Percentiles rank a stretch among this genome's conserved stretches.
Evolutionary conservation across 192 early-diverging fungal species (phyloP).

Genomic region (Geranomyces michiganensis): DNA sequence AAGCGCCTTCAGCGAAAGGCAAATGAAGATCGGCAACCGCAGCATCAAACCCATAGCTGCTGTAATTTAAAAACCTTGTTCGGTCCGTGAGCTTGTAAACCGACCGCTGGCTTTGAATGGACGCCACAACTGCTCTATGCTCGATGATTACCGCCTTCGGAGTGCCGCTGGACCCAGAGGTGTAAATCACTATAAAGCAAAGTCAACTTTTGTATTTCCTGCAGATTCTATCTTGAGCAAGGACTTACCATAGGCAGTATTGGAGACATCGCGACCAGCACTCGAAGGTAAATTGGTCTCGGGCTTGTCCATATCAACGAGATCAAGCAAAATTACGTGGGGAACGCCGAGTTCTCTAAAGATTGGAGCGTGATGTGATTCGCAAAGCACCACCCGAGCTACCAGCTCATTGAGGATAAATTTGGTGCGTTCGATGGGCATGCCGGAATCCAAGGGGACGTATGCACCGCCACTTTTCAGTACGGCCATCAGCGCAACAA

Average conservation of each 20-base stretch:
- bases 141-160: too few relatives aligned
- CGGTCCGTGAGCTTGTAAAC: not conserved
- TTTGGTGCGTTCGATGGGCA: slow-evolving; percentile 36
- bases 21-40: slow-evolving; percentile 15
- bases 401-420: too few relatives aligned
- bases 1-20: slow-evolving; percentile 8
- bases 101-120: too few relatives aligned
- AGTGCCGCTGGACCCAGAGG: too few relatives aligned
- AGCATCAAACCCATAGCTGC: slow-evolving; percentile 13
- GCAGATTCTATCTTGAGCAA: slow-evolving; percentile 3
- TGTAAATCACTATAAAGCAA: too few relatives aligned
- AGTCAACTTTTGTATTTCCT: too few relatives aligned
- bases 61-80: slow-evolving; percentile 3
- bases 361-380: not conserved
- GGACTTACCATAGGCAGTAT: slow-evolving; percentile 9
- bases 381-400: too few relatives aligned
- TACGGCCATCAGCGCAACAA: slow-evolving; percentile 31
- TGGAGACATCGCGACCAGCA: not conserved
- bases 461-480: slow-evolving; percentile 40
- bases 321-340: not conserved
- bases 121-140: too few relatives aligned
- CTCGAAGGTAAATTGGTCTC: not conserved
- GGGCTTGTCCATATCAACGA: not conserved
- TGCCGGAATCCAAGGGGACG: slow-evolving; percentile 27
- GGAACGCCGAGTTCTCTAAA: slow-evolving; percentile 4